Evolutionary conservation across 1,139 yeast species (phyloP).

Genomic region (Sugiyamaella xylanicola): DNA sequence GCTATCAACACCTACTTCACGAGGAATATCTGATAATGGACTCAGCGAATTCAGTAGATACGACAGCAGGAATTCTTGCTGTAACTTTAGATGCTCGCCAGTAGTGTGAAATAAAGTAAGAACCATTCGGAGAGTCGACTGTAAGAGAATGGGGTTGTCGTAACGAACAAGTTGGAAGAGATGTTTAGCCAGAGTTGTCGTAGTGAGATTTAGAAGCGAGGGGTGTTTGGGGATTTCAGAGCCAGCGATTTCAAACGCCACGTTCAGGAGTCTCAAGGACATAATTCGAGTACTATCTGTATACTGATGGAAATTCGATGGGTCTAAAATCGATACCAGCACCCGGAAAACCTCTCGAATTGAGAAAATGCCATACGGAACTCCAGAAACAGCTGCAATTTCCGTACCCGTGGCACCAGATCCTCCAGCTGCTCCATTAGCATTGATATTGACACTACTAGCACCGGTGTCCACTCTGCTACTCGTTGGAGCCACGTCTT

Average conservation of each 20-base stretch:
- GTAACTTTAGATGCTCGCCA: conserved; percentile 43
- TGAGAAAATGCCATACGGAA: conserved; percentile 66
- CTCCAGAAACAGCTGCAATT: background rate
- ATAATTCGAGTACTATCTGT: conserved; percentile 85
- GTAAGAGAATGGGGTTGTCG: conserved; percentile 66
- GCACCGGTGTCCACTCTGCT: background rate
- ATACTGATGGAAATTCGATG: conserved; percentile 79
- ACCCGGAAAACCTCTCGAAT: conserved; percentile 71
- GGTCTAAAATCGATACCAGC: conserved; percentile 80
- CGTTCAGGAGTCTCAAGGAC: conserved; percentile 73
- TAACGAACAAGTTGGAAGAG: conserved; percentile 76
- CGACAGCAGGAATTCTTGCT: conserved; percentile 46
- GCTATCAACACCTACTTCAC: conserved; percentile 46
- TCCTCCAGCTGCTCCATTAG: too few relatives aligned
- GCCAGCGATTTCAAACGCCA: conserved; percentile 84
- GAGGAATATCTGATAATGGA: conserved; percentile 44
- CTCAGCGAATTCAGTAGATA: conserved; percentile 46
- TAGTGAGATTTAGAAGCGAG: conserved; percentile 63
- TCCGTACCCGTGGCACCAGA: background rate
- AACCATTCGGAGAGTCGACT: conserved; percentile 74
- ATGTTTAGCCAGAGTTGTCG: conserved; percentile 82
- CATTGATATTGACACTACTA: too few relatives aligned
- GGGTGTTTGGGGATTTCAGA: conserved; percentile 64
- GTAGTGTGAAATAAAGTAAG: conserved; percentile 53
- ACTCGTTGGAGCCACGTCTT: background rate